phyloP scores from a whole-genome alignment of 805 yeast species.

The Scheffersomyces stipitis region DNA sequence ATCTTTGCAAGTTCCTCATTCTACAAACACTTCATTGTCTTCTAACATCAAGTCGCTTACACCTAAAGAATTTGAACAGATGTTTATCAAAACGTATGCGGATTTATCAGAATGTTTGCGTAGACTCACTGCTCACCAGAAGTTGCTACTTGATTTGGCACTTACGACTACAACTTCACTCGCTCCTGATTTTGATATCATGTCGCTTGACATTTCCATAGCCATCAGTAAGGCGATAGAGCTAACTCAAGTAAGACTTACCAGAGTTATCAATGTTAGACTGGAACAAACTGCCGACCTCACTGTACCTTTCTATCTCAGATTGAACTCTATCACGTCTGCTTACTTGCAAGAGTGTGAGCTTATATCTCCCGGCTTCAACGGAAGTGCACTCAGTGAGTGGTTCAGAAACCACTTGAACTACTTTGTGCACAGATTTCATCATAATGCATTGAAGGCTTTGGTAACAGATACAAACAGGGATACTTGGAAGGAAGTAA shows the following conservation, averaged over 20 bases:
- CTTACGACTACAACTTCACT: slow-evolving; percentile 29
- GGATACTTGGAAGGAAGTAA: slow-evolving; percentile 80
- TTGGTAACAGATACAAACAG: slow-evolving; percentile 54
- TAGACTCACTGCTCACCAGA: slow-evolving; percentile 76
- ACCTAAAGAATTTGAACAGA: slow-evolving; percentile 70
- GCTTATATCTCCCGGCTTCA: slow-evolving; percentile 66
- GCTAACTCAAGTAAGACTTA: slow-evolving; percentile 71
- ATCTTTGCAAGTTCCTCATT: background rate
- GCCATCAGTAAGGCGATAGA: slow-evolving; percentile 69
- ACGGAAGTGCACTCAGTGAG: slow-evolving; percentile 56
- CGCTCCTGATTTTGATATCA: slow-evolving; percentile 37
- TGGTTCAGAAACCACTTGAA: slow-evolving; percentile 66
- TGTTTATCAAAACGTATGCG: slow-evolving; percentile 62
- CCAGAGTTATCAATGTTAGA: slow-evolving; percentile 75
- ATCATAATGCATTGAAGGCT: slow-evolving; percentile 47
- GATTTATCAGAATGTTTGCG: slow-evolving; percentile 70
- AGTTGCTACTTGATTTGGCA: slow-evolving; percentile 70
- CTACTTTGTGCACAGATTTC: slow-evolving; percentile 56
- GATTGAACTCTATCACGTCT: slow-evolving; percentile 63
- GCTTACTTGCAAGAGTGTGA: slow-evolving; percentile 83
- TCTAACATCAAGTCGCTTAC: slow-evolving; percentile 62
- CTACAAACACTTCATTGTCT: slow-evolving; percentile 21
- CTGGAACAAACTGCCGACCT: slow-evolving; percentile 64
- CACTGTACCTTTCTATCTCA: slow-evolving; percentile 59
- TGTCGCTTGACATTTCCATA: slow-evolving; percentile 64